Conservation (phyloP, 176 grass and related monocot genomes). For the Aegilops tauschii region DNA sequence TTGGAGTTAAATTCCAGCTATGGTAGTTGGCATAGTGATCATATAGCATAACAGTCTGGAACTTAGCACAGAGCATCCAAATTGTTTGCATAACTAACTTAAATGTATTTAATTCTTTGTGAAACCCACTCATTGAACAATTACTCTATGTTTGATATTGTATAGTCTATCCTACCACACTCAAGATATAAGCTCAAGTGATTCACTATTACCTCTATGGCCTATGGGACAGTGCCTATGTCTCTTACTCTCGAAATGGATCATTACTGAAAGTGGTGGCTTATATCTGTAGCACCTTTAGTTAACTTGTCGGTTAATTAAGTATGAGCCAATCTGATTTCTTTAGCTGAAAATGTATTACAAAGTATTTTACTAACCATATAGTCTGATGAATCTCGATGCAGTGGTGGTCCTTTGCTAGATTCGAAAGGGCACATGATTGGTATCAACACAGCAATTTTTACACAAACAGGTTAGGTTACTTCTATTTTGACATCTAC, state of each 20-base stretch:
- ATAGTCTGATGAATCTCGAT: constrained; percentile 29
- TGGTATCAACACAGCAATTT: constrained; percentile 98
- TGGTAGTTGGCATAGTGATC: not conserved
- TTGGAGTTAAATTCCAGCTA: not conserved
- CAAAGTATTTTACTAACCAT: constrained; percentile 20
- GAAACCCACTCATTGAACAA: not conserved
- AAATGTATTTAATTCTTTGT: not conserved
- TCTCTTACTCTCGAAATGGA: not conserved
- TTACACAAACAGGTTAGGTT: constrained; percentile 82
- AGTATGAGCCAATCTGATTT: constrained; percentile 9
- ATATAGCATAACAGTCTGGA: not conserved
- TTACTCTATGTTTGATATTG: not conserved
- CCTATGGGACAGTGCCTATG: not conserved
- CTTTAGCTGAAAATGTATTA: not conserved
- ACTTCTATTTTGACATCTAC: not conserved
- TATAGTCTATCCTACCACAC: not conserved
- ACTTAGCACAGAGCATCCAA: not conserved
- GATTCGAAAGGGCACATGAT: constrained; percentile 91
- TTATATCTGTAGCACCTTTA: not conserved
- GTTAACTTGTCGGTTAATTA: not conserved
- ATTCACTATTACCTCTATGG: not conserved
- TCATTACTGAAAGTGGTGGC: not conserved
- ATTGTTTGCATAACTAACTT: not conserved
- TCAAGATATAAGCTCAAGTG: constrained; percentile 7
- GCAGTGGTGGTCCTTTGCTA: constrained; percentile 93